Percentiles rank a stretch among this genome's conserved stretches.
phyloP scores from a whole-genome alignment of 2,329 filamentous ascomycete species.

The Rhynchosporium secalis region DNA sequence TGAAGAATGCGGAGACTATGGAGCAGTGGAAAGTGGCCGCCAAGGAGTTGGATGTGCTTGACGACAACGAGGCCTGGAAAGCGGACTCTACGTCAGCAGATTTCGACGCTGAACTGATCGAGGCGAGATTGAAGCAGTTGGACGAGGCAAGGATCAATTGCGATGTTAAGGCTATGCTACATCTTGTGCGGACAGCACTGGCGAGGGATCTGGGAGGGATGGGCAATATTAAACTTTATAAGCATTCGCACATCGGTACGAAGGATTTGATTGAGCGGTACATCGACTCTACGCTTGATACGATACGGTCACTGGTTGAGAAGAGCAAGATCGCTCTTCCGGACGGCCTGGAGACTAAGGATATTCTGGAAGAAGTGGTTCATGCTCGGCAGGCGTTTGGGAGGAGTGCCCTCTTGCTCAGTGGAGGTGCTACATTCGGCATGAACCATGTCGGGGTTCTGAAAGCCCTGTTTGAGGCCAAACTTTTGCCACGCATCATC shows the following conservation, averaged over 20 bases:
- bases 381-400: conserved; percentile 64
- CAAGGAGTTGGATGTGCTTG: conserved; percentile 72
- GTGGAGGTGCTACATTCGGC: conserved; percentile 69
- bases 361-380: conserved; percentile 60
- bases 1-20: conserved; percentile 67
- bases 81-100: conserved; percentile 51
- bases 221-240: conserved; percentile 79
- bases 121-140: conserved; percentile 68
- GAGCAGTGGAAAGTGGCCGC: conserved; percentile 76
- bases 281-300: conserved; percentile 74
- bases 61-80: conserved; percentile 84
- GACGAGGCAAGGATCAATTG: conserved; percentile 71
- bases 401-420: conserved; percentile 64
- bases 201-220: conserved; percentile 83
- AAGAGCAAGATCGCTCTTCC: conserved; percentile 50
- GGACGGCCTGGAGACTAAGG: conserved; percentile 53
- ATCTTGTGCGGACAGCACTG: conserved; percentile 76
- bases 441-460: conserved; percentile 73
- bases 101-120: conserved; percentile 67
- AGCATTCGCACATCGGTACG: conserved; percentile 80
- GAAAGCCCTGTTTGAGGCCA: conserved; percentile 63
- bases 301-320: conserved; percentile 71
- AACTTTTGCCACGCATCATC: conserved; percentile 65
- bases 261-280: conserved; percentile 86
- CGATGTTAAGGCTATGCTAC: conserved; percentile 76